Conservation (phyloP, 2,329 filamentous ascomycete species). For the Colletotrichum eleusines region DNA sequence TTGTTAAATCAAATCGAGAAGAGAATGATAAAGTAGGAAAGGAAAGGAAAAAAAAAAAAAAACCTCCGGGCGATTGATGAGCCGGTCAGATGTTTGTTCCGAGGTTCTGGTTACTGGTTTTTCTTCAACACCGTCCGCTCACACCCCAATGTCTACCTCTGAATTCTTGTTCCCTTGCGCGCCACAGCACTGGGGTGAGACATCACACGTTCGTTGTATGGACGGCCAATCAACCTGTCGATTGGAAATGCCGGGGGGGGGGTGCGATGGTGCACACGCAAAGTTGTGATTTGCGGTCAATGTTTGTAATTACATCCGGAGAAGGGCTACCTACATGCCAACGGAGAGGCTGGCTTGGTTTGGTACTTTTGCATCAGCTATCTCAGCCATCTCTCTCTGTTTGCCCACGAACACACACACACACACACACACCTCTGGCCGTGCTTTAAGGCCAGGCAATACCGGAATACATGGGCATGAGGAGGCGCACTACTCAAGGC, state of each 20-base stretch:
- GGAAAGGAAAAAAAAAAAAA: neutral
- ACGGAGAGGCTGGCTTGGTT: slow-evolving; percentile 13
- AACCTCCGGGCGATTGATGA: slow-evolving; percentile 21
- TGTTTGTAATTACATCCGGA: slow-evolving; percentile 21
- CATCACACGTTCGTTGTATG: slow-evolving; percentile 17
- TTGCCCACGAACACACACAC: neutral
- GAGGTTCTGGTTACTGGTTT: slow-evolving; percentile 35
- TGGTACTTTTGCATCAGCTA: slow-evolving; percentile 36
- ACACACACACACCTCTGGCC: neutral
- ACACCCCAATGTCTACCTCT: neutral
- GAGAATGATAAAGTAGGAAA: too few species aligned
- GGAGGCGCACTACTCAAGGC: slow-evolving; percentile 9
- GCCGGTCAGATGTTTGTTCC: slow-evolving; percentile 28
- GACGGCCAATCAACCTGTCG: neutral
- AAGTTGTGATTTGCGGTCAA: slow-evolving; percentile 4
- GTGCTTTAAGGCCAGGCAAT: neutral
- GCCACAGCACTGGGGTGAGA: slow-evolving; percentile 20
- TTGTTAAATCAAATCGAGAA: neutral
- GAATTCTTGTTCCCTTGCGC: neutral
- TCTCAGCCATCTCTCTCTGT: neutral
- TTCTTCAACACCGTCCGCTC: slow-evolving; percentile 27
- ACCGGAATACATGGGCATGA: slow-evolving; percentile 12
- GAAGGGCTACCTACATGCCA: neutral
- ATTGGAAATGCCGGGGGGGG: slow-evolving; percentile 18
- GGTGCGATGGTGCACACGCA: neutral